A percentile compares a stretch with the other conserved stretches of the same genome.
These are phyloP conservation scores for Heterococcus sp. DNA, from an alignment of 108 stramenopile species.

Conservation along the genomic window DNA sequence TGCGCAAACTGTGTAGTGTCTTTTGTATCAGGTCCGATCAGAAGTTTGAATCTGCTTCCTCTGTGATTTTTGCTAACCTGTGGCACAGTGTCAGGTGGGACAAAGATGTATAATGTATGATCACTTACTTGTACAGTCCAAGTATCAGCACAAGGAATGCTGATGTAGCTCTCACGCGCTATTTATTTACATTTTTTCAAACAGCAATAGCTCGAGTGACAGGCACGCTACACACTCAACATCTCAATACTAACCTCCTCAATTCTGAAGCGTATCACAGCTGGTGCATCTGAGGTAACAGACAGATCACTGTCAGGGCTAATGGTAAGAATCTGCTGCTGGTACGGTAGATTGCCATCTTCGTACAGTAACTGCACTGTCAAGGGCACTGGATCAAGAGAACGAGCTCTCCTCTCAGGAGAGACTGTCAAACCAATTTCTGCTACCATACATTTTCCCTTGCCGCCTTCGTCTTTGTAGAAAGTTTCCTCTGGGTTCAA, in stretches of 20 bases:
- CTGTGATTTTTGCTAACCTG: slow-evolving; percentile 18
- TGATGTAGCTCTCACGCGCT: not conserved
- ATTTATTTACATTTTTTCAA: too few species aligned
- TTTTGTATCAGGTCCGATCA: slow-evolving; percentile 3
- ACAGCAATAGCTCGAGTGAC: too few species aligned
- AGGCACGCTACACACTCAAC: too few species aligned
- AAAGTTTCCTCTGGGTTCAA: too few species aligned
- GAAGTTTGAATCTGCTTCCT: slow-evolving; percentile 1
- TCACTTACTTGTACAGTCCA: not conserved
- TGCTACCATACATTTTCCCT: not conserved
- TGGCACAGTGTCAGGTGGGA: not conserved
- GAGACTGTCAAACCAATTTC: not conserved
- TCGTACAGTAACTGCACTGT: not conserved
- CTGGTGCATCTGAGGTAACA: not conserved
- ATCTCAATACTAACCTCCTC: not conserved
- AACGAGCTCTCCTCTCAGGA: not conserved
- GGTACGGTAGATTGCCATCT: slow-evolving; percentile 3
- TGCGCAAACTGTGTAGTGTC: not conserved
- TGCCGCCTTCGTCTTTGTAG: not conserved
- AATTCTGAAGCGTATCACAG: not conserved
- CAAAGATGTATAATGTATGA: not conserved
- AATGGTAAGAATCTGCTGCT: slow-evolving; percentile 10
- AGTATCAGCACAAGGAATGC: not conserved
- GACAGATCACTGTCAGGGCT: slow-evolving; percentile 1
- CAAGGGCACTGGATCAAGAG: too few species aligned